Conservation (phyloP, 225 moss, liverwort and hornwort genomes). For the Antitrichia curtipendula region DNA sequence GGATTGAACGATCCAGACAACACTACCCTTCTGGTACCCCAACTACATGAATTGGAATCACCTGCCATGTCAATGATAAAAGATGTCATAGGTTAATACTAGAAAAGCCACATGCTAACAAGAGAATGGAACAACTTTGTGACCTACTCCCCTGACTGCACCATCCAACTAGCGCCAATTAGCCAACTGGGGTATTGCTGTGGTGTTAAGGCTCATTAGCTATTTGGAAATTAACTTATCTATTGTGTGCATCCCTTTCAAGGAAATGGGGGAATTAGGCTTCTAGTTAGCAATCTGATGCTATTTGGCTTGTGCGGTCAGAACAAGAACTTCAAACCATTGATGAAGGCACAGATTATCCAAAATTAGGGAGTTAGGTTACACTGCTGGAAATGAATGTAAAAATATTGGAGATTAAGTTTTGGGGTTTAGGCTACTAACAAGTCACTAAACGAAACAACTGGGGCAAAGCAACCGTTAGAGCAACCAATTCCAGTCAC, state of each 20-base stretch:
- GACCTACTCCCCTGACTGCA: background rate
- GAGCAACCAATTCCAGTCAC: background rate
- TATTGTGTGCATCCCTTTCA: background rate
- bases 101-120: background rate
- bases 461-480: background rate
- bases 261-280: background rate
- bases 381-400: background rate
- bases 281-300: background rate
- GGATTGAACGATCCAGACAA: constrained; percentile 96
- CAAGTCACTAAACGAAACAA: background rate
- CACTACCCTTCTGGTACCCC: constrained; percentile 61
- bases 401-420: background rate
- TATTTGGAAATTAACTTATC: background rate
- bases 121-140: background rate
- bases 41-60: constrained; percentile 9
- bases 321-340: background rate
- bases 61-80: constrained; percentile 4
- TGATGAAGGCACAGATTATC: background rate
- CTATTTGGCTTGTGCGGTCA: background rate
- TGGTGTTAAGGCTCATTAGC: background rate
- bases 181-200: background rate
- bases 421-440: background rate
- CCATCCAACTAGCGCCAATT: background rate
- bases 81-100: background rate
- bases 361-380: background rate